Evolutionary conservation across 352 stramenopile genomes (phyloP), one percentile per base, ranked within the genome.

Genomic region (Phytophthora pluvialis): DNA sequence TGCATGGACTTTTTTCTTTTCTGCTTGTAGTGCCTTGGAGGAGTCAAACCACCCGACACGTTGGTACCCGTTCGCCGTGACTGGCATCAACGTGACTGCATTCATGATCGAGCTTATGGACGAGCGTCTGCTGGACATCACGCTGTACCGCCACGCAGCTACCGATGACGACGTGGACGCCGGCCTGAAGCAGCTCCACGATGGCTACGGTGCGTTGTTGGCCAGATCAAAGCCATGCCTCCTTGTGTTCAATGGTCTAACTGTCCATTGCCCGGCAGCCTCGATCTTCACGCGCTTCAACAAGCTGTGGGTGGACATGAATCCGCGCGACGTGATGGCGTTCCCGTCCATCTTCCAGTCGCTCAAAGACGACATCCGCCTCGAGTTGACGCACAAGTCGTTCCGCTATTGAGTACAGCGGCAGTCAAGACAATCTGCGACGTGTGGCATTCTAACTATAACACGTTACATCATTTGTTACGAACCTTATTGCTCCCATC

Each of bases 21-120:
- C 7, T 60, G 42, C 11, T n/a, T 53, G 11, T 40, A 95, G 88
- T 26, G 84, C 85, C 0, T 60, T 95, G 35, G 78, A 81, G 10
- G 86, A 95, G 55, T 94, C 88, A 13, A 94, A 93, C 52, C 88
- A 95, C 50, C 88, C 82, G 33, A 93, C 83, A 25, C 78, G 84
- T 12, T 95, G 88, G 88, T 95, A 95, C 54, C 88, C 88, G 35
- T 95, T 95, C 51, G 80, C 86, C 7, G 83, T 94, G 9, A 94
- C 88, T 4, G 88, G 88, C 16, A 95, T 95, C 73, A 95, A 95
- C 63, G 84, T 95, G 60, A 95, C 88, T 2, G 77, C 77, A 9
- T 95, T 95, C 58, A 56, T 95, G 43, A 73, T 89, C 13, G 88
- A 94, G 21, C 58, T 95, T 29, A 75, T 94, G 4, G 73, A 77